A percentile compares a stretch with the other conserved stretches of the same genome.
These are phyloP conservation scores for Diaporthe sp. DNA, from an alignment of 2,329 filamentous ascomycete genomes.

Conservation along the genomic window DNA sequence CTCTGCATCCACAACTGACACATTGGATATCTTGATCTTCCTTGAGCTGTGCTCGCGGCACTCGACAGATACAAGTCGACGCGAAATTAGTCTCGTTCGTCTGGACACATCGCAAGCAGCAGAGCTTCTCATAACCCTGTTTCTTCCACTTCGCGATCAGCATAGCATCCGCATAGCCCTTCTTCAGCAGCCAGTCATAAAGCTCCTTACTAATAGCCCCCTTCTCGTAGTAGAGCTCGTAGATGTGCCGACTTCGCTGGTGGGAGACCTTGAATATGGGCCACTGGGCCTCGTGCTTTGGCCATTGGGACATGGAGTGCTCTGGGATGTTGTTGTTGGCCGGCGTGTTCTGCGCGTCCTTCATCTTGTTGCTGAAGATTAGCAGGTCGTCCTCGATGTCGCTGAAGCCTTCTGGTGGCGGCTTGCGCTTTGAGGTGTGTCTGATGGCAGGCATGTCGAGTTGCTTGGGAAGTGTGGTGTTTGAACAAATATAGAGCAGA, in stretches of 20 bases:
- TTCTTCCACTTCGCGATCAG: constrained; percentile 99
- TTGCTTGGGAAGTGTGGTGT: not conserved
- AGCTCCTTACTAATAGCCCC: constrained; percentile 92
- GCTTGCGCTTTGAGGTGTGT: constrained; percentile 82
- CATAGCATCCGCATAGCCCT: constrained; percentile 93
- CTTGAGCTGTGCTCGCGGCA: constrained; percentile 90
- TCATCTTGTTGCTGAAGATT: constrained; percentile 92
- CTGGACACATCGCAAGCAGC: constrained; percentile 95
- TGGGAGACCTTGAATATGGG: constrained; percentile 98
- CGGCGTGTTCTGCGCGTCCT: constrained; percentile 92
- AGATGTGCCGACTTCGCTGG: constrained; percentile 92
- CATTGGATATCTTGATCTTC: constrained; percentile 93
- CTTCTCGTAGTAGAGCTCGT: constrained; percentile 98
- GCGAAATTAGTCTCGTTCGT: constrained; percentile 99
- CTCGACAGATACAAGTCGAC: constrained; percentile 93
- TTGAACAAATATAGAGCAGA: not conserved
- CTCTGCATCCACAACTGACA: constrained; percentile 93
- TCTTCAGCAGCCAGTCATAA: constrained; percentile 97
- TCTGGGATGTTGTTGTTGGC: constrained; percentile 83
- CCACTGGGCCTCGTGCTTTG: constrained; percentile 92
- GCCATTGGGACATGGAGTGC: constrained; percentile 58
- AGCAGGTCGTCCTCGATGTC: constrained; percentile 90
- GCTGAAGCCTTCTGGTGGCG: constrained; percentile 87
- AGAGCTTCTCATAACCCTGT: constrained; percentile 98
- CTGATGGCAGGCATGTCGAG: constrained; percentile 81